These are phyloP conservation scores for Candida maesae DNA, from an alignment of 805 yeast species.

Conservation along the genomic window DNA sequence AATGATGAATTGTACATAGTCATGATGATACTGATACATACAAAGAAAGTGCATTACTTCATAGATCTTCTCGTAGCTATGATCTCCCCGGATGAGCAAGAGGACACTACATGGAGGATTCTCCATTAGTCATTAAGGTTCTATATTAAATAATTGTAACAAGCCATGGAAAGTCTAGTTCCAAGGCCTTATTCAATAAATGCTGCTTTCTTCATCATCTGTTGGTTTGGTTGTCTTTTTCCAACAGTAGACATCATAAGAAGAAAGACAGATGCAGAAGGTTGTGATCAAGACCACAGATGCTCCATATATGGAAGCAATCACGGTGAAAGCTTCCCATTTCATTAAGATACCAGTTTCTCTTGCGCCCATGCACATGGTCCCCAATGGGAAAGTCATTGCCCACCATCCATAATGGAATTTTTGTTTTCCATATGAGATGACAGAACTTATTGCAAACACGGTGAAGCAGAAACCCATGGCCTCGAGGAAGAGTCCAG, in stretches of 20 bases:
- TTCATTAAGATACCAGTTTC: slow-evolving; percentile 48
- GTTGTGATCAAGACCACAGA: slow-evolving; percentile 5
- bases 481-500: slow-evolving; percentile 44
- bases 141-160: too few species aligned
- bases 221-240: background rate
- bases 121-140: too few species aligned
- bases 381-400: slow-evolving; percentile 87
- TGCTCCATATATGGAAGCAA: slow-evolving; percentile 54
- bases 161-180: too few species aligned
- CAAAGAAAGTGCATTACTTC: background rate
- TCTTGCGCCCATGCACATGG: slow-evolving; percentile 60
- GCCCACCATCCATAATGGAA: slow-evolving; percentile 71
- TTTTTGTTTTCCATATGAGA: slow-evolving; percentile 30
- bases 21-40: background rate
- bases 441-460: slow-evolving; percentile 35
- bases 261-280: slow-evolving; percentile 8
- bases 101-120: too few species aligned
- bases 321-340: slow-evolving; percentile 54
- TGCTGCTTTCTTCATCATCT: background rate
- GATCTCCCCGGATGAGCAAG: too few species aligned
- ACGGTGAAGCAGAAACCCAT: slow-evolving; percentile 58
- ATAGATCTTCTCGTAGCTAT: too few species aligned
- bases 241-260: background rate
- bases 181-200: background rate
- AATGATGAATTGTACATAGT: background rate